Percentiles rank a stretch among this genome's conserved stretches.
These are phyloP conservation scores for sweet orange (Citrus sinensis) DNA, from an alignment of 345 rosid species.

Conservation along the genomic window DNA sequence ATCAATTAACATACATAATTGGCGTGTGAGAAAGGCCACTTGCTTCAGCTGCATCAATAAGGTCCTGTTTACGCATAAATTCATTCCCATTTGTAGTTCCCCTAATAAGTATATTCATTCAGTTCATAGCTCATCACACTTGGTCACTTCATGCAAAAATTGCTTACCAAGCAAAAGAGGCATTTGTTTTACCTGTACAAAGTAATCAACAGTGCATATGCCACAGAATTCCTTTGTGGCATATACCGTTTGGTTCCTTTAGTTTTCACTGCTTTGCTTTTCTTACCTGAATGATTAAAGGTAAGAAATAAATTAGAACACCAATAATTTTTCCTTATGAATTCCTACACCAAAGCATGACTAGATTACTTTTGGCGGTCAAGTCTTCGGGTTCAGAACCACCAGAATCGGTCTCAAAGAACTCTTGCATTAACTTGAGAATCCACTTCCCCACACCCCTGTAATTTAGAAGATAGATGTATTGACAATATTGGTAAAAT, in stretches of 20 bases:
- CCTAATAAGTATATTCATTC: constrained; percentile 34
- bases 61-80: constrained; percentile 79
- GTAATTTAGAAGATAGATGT: neutral
- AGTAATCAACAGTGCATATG: constrained; percentile 77
- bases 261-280: constrained; percentile 36
- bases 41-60: constrained; percentile 91
- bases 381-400: constrained; percentile 56
- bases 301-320: neutral
- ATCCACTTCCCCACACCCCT: constrained; percentile 97
- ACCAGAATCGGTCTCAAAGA: constrained; percentile 42
- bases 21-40: constrained; percentile 88
- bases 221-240: constrained; percentile 80
- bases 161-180: neutral
- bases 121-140: constrained; percentile 4
- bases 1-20: constrained; percentile 48
- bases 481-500: neutral
- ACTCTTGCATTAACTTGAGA: constrained; percentile 59
- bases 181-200: constrained; percentile 54
- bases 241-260: constrained; percentile 54
- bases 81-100: constrained; percentile 59
- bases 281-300: constrained; percentile 40
- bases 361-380: constrained; percentile 34
- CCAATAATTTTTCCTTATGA: neutral
- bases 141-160: neutral
- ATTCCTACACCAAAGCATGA: neutral